Base-by-base conservation (phyloP, 768 basidiomycete genomes). In the Amanita muscaria region DNA sequence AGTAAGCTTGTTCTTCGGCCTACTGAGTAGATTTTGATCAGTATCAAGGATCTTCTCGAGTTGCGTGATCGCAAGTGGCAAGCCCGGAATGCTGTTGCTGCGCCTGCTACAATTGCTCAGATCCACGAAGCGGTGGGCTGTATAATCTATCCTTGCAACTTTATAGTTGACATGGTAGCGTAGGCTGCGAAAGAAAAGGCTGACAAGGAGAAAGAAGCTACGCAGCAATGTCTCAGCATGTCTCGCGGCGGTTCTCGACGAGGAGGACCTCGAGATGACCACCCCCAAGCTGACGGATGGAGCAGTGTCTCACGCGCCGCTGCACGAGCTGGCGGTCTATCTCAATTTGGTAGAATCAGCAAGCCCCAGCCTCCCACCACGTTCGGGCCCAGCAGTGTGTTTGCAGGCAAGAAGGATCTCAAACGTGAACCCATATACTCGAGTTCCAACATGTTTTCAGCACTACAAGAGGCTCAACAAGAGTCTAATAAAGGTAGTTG, bases 221-320 rank as follows among this genome's bases (percentile, higher is more conserved):
- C 65, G 51, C 70, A n/a, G n/a, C n/a, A 76, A 23, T 74, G 80
- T 2, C 68, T 79, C 40, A 80, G 76, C 60, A 89, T 94, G 79
- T 92, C 90, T 19, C 83, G 93, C 30, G 83, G 86, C 30, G 89
- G 90, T 30, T 97, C 93, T 44, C 77, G 89, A 42, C 83, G 91
- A 33, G 94, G 92, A 30, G 80, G 77, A 14, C 77, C 87, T 6
- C 74, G 83, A 48, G 73, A 69, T 34, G 73, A 75, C 9, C 68
- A 66, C 37, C 65, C 72, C 11, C 78, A 78, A 21, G 73, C 83
- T 23, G 92, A 97, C 48, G 88, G 88, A n/a, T 97, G 93, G 92
- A 77, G 68, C 29, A 59, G 65, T 30, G 42, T 73, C 27, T 54
- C 74, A 42, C 77, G 80, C 18, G 75, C 79, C 21, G 77, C 77